Conservation (phyloP, 176 grass and related monocot species). For the Chrysopogon serrulatus region DNA sequence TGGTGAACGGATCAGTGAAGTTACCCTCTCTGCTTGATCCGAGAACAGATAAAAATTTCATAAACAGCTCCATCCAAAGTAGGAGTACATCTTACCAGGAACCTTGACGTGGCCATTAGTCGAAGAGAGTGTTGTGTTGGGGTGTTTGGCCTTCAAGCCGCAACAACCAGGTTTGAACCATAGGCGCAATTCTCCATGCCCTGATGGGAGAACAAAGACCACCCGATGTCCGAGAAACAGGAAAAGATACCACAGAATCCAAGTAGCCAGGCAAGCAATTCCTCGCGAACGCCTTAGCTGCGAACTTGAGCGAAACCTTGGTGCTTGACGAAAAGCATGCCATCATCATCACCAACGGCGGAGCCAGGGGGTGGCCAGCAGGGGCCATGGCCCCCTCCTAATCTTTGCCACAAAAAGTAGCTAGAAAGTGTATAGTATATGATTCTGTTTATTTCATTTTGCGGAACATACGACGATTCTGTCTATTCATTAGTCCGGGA, state of each 20-base stretch:
- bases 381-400: no score
- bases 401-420: no score
- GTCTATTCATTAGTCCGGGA: no score
- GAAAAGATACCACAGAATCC: background rate
- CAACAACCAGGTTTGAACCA: background rate
- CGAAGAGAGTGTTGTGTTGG: background rate
- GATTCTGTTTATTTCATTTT: no score
- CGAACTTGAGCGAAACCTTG: background rate
- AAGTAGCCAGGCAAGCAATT: background rate
- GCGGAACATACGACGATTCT: no score
- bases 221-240: background rate
- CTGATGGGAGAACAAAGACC: constrained; percentile 2
- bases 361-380: no score
- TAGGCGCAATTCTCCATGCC: background rate
- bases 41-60: background rate
- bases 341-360: no score
- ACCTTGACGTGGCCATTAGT: background rate
- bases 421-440: no score
- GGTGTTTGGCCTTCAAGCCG: background rate
- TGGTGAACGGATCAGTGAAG: background rate
- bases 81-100: background rate
- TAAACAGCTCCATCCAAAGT: background rate
- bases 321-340: constrained; percentile 24
- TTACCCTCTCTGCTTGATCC: constrained; percentile 28
- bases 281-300: background rate